Evolutionary conservation across 2,329 filamentous ascomycete species (phyloP), one percentile per base, ranked within the genome.

Genomic region (Fusarium equiseti): DNA sequence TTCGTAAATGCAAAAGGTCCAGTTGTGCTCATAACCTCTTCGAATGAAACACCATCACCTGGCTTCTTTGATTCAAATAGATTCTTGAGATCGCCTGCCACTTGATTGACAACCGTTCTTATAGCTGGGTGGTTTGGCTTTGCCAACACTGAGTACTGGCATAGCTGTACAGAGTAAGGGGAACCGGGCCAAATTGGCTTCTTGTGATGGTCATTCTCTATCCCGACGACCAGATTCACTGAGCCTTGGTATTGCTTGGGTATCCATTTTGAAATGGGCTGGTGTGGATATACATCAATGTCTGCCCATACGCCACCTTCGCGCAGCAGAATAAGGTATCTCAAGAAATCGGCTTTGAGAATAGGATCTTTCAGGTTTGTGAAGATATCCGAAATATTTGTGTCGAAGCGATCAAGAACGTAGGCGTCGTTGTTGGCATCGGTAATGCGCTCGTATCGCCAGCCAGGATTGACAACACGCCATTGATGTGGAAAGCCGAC

Each of bases 81-180:
- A 6, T 54, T 54, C 24, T 72, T 54, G 6, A 80, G 71, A 32
- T 71, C 73, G 2, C 55, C 83, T 0, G 88, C 90, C 68, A 92
- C 90, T 63, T 86, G 87, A 8, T 89, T 86, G 10, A 93, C 89
- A 52, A 92, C 84, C 49, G 90, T 88, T 54, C 88, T 83, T 13
- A 93, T 83, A 20, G 91, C 85, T 2, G 91, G 90, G 72, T 93
- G 91, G 3, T 90, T 89, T 0, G 90, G 89, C 76, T 93, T 93
- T n/a, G 89, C 81, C 72, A 92, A 88, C 46, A 93, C 91, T 2
- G 90, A 92, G 88, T 91, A 93, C 74, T 93, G 91, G 74, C 90
- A 92, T 76, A 93, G 90, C 75, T 92, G 91, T 55, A 93, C 88
- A 15, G 90, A 91, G 78, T 92, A 92, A 7, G 83, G 82, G 20